Evolutionary conservation across 1,139 yeast genomes (phyloP), one percentile per base, ranked within the genome.

Genomic region (Magnusiomyces ingens): DNA sequence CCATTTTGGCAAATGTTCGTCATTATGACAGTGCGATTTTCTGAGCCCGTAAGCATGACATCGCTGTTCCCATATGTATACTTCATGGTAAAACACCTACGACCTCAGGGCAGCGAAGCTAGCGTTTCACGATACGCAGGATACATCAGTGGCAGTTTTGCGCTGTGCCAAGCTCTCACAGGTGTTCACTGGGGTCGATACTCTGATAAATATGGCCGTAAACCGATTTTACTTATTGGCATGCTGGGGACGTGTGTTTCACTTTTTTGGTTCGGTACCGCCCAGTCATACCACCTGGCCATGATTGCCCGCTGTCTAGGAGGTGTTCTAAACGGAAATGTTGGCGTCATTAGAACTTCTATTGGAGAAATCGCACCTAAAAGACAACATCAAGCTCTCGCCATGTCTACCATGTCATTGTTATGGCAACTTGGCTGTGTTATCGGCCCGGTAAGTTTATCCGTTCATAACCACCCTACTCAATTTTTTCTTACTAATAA

Each of bases 41-140:
- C 81, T 10, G 87, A 82, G 62, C 86, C 87, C 1, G 73, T 82
- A 37, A 78, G 85, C 1, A 81, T 81, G 68, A 79, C 85, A 1
- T 80, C 85, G 2, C 64, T 80, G 37, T 81, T 82, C 64, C 86
- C 87, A 2, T 82, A 82, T 62, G 75, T 82, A 26, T 82, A 78
- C 64, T 82, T 80, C 65, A 79, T 82, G 83, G 80, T 82, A 37
- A 68, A 79, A 61, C 75, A 78, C 11, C 47, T 54, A 11, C 52
- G 53, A 26, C 57, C 55, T 8, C 42, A 44, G 6, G 53, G 50
- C 45, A 77, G 78, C 36, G 57, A 52, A 29, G 41, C 50, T 35
- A 40, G 45, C 35, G 76, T 81, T 40, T 75, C 84, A 1, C 71
- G 73, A 51, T 82, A 80, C 63, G 78, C 84, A 3, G 85, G 85